phyloP scores from a whole-genome alignment of 2,329 filamentous ascomycete genomes.

The Epichloe bromicola region DNA sequence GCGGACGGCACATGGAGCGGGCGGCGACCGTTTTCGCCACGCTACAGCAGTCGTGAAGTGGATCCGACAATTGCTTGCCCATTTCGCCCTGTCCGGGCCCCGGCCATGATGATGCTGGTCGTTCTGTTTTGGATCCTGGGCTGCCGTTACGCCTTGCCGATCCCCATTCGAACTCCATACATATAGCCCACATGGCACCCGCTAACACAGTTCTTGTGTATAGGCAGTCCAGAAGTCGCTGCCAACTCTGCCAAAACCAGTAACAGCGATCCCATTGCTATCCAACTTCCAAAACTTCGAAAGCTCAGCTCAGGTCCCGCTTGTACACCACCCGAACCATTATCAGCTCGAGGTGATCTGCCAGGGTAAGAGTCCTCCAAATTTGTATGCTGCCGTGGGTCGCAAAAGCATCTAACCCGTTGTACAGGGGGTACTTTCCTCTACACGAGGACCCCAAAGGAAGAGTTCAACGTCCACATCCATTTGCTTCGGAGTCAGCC shows the following conservation, averaged over 20 bases:
- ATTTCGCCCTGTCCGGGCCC: not conserved
- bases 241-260: constrained; percentile 8
- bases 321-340: constrained; percentile 32
- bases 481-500: constrained; percentile 32
- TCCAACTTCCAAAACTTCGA: constrained; percentile 32
- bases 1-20: not conserved
- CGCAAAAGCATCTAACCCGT: not conserved
- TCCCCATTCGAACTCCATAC: not conserved
- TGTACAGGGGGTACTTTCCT: constrained; percentile 45
- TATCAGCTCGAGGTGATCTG: constrained; percentile 46
- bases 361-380: constrained; percentile 33
- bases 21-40: not conserved
- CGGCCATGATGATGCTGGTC: constrained; percentile 4
- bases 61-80: constrained; percentile 3
- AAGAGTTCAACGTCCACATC: constrained; percentile 36
- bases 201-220: not conserved
- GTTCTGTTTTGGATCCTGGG: constrained; percentile 4
- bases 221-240: constrained; percentile 4
- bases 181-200: not conserved
- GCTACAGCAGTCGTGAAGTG: constrained; percentile 7
- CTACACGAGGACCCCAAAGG: constrained; percentile 40
- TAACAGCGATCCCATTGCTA: constrained; percentile 38
- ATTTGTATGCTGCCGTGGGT: not conserved
- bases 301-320: constrained; percentile 26
- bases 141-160: constrained; percentile 1